A percentile compares a stretch with the other conserved stretches of the same genome.
Evolutionary conservation across 257 asterid genomes (phyloP).

Genomic region (Fraxinus quadrangulata): DNA sequence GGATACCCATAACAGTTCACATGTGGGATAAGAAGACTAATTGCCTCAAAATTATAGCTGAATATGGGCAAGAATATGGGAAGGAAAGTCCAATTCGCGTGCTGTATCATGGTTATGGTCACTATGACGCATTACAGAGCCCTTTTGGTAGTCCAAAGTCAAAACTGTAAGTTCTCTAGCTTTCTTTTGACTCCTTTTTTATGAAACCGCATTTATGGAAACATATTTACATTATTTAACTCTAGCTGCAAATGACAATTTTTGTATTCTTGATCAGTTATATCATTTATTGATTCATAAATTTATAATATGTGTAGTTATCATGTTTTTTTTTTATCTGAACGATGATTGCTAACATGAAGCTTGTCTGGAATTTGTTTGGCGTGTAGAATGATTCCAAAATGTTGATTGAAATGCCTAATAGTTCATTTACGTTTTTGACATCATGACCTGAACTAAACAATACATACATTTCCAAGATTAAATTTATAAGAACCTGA

Average conservation of each 20-base stretch:
- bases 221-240: background rate
- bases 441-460: background rate
- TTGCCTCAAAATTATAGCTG: slow-evolving; percentile 57
- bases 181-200: slow-evolving; percentile 2
- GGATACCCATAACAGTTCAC: slow-evolving; percentile 63
- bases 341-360: background rate
- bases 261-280: background rate
- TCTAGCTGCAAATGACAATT: background rate
- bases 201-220: background rate
- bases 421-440: background rate
- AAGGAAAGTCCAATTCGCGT: slow-evolving; percentile 65
- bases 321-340: background rate
- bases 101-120: slow-evolving; percentile 70
- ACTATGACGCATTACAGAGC: slow-evolving; percentile 60
- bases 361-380: background rate
- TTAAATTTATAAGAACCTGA: no score
- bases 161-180: slow-evolving; percentile 35
- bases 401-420: background rate
- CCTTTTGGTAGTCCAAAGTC: slow-evolving; percentile 33
- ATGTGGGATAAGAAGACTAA: slow-evolving; percentile 63
- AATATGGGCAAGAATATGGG: slow-evolving; percentile 70
- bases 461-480: background rate
- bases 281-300: background rate
- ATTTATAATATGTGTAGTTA: background rate
- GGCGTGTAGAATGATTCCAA: background rate